Percentiles rank a stretch among this genome's conserved stretches.
Conservation (phyloP, 108 stramenopile genomes). For the Pseudonitzschia pungens region DNA sequence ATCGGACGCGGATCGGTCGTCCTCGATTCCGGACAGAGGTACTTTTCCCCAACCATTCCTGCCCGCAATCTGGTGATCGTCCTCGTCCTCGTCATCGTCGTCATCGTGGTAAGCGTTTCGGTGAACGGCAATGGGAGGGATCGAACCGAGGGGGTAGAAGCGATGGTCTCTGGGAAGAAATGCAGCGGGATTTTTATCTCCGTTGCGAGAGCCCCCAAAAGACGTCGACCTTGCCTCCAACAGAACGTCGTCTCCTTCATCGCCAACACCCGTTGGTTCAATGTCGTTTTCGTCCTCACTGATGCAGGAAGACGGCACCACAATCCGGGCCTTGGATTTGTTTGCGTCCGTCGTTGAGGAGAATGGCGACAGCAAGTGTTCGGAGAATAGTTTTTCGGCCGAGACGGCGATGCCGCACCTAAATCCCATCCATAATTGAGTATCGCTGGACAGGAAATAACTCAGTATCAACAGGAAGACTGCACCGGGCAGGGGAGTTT, state of each 20-base stretch:
- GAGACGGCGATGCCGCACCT: no score
- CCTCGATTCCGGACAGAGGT: neutral
- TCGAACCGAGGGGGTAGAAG: neutral
- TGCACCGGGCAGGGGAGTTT: no score
- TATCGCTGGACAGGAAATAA: no score
- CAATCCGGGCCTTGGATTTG: constrained; percentile 1
- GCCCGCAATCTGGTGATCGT: neutral
- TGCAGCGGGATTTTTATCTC: neutral
- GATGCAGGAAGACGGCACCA: neutral
- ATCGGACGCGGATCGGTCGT: neutral
- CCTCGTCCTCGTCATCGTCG: neutral
- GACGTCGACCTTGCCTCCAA: neutral
- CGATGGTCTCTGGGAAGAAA: neutral
- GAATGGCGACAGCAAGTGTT: no score
- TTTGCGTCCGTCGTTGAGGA: neutral
- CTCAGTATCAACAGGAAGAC: no score
- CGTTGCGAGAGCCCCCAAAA: neutral
- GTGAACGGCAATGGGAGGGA: neutral
- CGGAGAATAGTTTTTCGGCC: no score
- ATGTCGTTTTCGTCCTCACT: neutral
- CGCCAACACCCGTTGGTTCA: neutral
- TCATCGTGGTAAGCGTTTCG: neutral
- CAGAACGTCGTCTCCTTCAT: neutral
- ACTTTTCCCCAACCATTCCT: neutral
- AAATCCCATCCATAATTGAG: no score